Evolutionary conservation across 345 rosid species (phyloP), one percentile per base, ranked within the genome.

Genomic region (Raphanus raphanistrum): DNA sequence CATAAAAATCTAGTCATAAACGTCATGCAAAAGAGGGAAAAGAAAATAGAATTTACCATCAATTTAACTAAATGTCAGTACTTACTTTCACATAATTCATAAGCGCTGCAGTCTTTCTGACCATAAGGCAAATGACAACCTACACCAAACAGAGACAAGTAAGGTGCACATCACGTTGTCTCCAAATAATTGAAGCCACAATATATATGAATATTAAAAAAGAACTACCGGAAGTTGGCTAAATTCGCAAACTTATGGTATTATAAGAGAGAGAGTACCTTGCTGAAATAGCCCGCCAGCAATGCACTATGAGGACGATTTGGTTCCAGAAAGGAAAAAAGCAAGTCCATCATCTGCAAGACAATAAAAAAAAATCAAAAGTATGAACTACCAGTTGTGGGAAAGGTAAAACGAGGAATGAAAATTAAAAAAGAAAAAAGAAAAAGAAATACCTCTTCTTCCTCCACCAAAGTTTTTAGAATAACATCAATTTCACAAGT

Each of bases 401-500:
- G n/a, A n/a, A n/a, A n/a, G n/a, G n/a, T n/a, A n/a, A n/a, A n/a
- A n/a, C n/a, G n/a, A n/a, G n/a, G n/a, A n/a, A n/a, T n/a, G n/a
- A n/a, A n/a, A n/a, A n/a, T n/a, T n/a, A n/a, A n/a, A n/a, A n/a
- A n/a, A n/a, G 29, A 10, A 38, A 38, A 38, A 32, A 32, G 57
- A 78, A 21, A 31, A 54, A 4, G 5, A 17, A 15, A 29, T 78
- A 96, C 98, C 96, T 96, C 96, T 82, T 90, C 88, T 61, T 96
- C 99, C 82, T 96, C 99, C 71, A 93, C 92, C 80, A 96, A 74
- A 50, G 99, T 87, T 86, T 90, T 93, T 58, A 96, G 88, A 76
- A 96, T 93, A 76, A 91, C 97, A 82, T 96, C 99, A 79, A 93
- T 96, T 83, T 96, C 99, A 41, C 99, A 96, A 43, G 98, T 91